Evolutionary conservation across 305 asterid genomes (phyloP).

Genomic region (Fraxinus nigra): DNA sequence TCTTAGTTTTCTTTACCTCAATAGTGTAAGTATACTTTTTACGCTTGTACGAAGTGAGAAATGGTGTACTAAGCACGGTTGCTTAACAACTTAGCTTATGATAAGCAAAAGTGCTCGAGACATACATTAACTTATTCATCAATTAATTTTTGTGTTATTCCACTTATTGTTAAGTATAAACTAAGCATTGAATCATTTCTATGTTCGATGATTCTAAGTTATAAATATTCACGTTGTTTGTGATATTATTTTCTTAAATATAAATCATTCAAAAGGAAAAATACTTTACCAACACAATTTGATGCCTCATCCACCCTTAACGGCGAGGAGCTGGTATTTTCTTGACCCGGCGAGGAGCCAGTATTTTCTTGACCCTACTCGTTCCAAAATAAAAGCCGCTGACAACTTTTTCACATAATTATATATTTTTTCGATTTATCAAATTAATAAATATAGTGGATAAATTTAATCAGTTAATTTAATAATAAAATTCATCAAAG

Average conservation of each 20-base stretch:
- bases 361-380: neutral
- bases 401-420: neutral
- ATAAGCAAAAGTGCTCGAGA: neutral
- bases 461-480: too few species aligned
- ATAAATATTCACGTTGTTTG: too few species aligned
- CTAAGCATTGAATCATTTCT: neutral
- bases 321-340: neutral
- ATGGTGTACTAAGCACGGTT: too few species aligned
- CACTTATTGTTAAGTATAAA: neutral
- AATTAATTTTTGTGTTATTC: too few species aligned
- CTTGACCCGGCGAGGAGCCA: neutral
- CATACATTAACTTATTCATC: neutral
- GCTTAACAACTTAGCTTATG: neutral
- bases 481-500: too few species aligned
- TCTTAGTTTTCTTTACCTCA: neutral
- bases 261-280: neutral
- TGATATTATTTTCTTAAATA: too few species aligned
- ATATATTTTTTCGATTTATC: neutral
- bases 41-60: neutral
- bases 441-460: too few species aligned
- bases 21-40: neutral
- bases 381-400: neutral
- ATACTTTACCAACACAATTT: neutral
- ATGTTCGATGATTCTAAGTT: too few species aligned
- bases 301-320: neutral